Evolutionary conservation across 2,329 filamentous ascomycete species (phyloP), one percentile per base, ranked within the genome.

Genomic region (Blumeria hordei): DNA sequence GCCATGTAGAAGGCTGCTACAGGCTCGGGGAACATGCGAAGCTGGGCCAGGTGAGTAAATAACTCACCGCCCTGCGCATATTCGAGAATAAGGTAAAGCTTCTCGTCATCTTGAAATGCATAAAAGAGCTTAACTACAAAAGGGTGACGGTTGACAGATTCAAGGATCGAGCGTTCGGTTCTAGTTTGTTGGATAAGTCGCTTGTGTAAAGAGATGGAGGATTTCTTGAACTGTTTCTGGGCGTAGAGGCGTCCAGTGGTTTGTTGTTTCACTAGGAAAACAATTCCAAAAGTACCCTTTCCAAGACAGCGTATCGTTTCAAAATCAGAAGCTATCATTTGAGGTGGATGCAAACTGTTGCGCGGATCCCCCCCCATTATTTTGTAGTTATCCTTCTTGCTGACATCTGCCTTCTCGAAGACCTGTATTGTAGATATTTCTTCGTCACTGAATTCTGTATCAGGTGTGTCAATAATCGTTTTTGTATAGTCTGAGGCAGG

Each of bases 111-210:
- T 69, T 98, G 92, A 69, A 98, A 98, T 21, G 92, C 92, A 64
- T 98, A 98, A 70, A 85, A 98, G 16, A 98, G 76, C 70, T 96
- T 96, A 60, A 98, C 92, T 51, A 98, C 88, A 66, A 98, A 98
- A 0, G 92, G 90, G 67, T 98, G 92, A 36, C 88, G 78, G 68
- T 93, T 96, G 67, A 98, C 86, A 57, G 85, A 93, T 71, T 98
- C 92, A 54, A 98, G 75, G 55, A 98, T 94, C 62, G 83, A 81
- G 53, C 92, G 84, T 71, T 98, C 92, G 1, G 90, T 96, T 74
- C 93, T 94, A 56, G 92, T 96, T 71, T 96, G 92, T 70, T 96
- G 88, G 53, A 98, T 80, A 35, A 96, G 77, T 67, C 88, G 88
- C 74, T 94, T 95, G 69, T 95, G 88, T 41, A 98, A 86, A 0